Conservation (phyloP, 306 rosid genomes). For the Biancaea sappan region DNA sequence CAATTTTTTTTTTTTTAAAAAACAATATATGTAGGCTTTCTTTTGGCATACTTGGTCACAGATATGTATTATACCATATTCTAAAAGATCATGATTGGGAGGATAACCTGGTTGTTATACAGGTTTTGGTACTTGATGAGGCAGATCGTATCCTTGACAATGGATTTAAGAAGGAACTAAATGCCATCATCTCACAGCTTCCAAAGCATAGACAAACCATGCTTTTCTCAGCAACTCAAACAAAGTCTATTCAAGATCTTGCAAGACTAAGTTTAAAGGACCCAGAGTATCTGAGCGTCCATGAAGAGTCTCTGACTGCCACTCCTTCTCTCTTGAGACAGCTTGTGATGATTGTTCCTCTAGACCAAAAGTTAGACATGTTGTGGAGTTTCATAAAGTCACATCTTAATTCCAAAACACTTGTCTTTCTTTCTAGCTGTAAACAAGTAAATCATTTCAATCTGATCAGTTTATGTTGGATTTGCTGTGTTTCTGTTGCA, state of each 20-base stretch:
- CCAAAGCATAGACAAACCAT: slow-evolving; percentile 87
- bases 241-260: slow-evolving; percentile 84
- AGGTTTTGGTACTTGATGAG: slow-evolving; percentile 94
- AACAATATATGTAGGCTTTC: slow-evolving; percentile 1
- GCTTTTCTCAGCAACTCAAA: slow-evolving; percentile 95
- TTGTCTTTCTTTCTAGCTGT: slow-evolving; percentile 87
- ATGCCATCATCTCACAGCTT: slow-evolving; percentile 86
- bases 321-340: slow-evolving; percentile 82
- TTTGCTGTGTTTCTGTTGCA: slow-evolving; percentile 19
- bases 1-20: neutral
- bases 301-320: slow-evolving; percentile 79
- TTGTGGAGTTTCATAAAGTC: slow-evolving; percentile 92
- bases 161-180: slow-evolving; percentile 71
- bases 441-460: slow-evolving; percentile 62
- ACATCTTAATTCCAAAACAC: slow-evolving; percentile 72
- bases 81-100: slow-evolving; percentile 40
- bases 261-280: slow-evolving; percentile 96
- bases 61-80: neutral
- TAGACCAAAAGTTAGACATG: slow-evolving; percentile 83
- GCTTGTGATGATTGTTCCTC: slow-evolving; percentile 72
- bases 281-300: slow-evolving; percentile 94
- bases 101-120: slow-evolving; percentile 49
- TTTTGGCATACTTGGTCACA: neutral
- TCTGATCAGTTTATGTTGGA: slow-evolving; percentile 8
- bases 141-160: slow-evolving; percentile 91